Conservation (phyloP, 2,329 filamentous ascomycete species). For the Scedosporium aurantiacum region DNA sequence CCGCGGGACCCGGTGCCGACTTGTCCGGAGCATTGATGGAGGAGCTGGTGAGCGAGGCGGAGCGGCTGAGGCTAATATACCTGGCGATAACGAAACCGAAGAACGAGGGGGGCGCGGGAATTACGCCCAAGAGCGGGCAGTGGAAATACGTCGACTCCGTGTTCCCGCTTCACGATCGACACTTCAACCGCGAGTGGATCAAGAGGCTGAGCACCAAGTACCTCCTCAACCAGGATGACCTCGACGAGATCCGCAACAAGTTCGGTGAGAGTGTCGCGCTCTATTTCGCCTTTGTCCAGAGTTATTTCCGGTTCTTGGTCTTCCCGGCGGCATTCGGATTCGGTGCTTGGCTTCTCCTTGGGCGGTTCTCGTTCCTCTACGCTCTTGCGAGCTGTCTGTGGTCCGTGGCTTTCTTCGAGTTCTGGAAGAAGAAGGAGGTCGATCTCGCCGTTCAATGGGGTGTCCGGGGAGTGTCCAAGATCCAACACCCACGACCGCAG, state of each 20-base stretch:
- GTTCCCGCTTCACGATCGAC: conserved; percentile 69
- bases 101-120: conserved; percentile 67
- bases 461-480: conserved; percentile 70
- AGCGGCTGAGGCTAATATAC: conserved; percentile 79
- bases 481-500: conserved; percentile 66
- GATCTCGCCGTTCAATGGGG: conserved; percentile 84
- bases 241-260: conserved; percentile 64
- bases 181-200: conserved; percentile 66
- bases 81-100: conserved; percentile 66
- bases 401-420: conserved; percentile 84
- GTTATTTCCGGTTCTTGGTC: conserved; percentile 78
- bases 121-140: conserved; percentile 55
- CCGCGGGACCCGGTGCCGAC: conserved; percentile 64
- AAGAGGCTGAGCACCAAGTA: conserved; percentile 64
- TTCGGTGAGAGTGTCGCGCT: conserved; percentile 82
- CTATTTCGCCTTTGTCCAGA: conserved; percentile 90
- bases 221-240: conserved; percentile 50
- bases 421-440: conserved; percentile 87
- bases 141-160: conserved; percentile 65
- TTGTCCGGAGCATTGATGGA: conserved; percentile 51
- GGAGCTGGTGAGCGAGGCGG: conserved; percentile 76
- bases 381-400: conserved; percentile 71
- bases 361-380: conserved; percentile 69
- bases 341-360: conserved; percentile 64
- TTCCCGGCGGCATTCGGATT: conserved; percentile 72